phyloP scores from a whole-genome alignment of 1,139 yeast genomes.

The Debaryomyces fabryi region DNA sequence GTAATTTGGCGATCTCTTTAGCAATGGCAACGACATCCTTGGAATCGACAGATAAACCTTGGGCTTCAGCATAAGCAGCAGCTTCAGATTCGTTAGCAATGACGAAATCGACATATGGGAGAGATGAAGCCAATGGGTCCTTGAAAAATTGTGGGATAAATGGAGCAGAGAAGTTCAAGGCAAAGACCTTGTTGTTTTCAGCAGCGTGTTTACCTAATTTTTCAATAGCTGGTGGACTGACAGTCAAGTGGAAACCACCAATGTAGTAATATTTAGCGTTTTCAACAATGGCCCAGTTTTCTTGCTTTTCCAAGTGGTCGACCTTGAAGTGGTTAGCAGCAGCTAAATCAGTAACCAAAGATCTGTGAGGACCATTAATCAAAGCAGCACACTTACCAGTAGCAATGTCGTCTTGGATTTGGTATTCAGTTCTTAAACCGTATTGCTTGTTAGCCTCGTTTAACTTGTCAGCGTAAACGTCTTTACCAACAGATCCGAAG shows the following conservation, averaged over 20 bases:
- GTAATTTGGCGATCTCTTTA: slow-evolving; percentile 73
- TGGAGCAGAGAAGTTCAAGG: slow-evolving; percentile 92
- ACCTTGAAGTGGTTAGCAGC: slow-evolving; percentile 98
- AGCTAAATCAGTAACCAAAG: slow-evolving; percentile 92
- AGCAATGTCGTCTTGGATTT: slow-evolving; percentile 70
- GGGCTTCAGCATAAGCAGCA: slow-evolving; percentile 88
- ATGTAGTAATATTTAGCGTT: slow-evolving; percentile 82
- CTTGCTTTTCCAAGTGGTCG: slow-evolving; percentile 82
- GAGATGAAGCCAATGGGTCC: slow-evolving; percentile 77
- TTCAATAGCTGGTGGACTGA: slow-evolving; percentile 91
- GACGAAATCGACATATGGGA: slow-evolving; percentile 88
- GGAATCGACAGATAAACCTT: slow-evolving; percentile 54
- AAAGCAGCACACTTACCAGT: slow-evolving; percentile 99
- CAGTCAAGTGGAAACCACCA: slow-evolving; percentile 98
- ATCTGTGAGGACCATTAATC: slow-evolving; percentile 85
- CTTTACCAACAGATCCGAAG: slow-evolving; percentile 96
- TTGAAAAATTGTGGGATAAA: slow-evolving; percentile 95
- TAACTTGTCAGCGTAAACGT: slow-evolving; percentile 81
- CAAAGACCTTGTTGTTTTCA: slow-evolving; percentile 77
- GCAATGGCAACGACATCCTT: slow-evolving; percentile 78
- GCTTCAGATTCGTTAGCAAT: slow-evolving; percentile 98
- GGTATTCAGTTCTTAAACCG: slow-evolving; percentile 86
- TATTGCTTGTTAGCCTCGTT: slow-evolving; percentile 81
- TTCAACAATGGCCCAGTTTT: slow-evolving; percentile 87
- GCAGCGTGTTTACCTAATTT: slow-evolving; percentile 92